Evolutionary conservation across 116 monocot genomes (phyloP).

Genomic region (Trichopus zeylanicus): DNA sequence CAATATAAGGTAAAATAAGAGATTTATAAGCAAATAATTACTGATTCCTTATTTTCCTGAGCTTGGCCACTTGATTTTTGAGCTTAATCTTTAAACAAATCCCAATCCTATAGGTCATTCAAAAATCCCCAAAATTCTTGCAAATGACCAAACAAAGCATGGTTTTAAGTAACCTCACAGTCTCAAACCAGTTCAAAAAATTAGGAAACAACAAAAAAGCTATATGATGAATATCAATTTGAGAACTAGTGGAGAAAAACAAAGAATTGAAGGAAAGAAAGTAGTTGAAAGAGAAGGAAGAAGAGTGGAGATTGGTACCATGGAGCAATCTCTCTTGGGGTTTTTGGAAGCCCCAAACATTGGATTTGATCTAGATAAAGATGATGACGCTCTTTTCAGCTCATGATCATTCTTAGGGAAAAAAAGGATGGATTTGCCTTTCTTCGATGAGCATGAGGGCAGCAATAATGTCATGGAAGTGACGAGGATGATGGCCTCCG

Average conservation of each 20-base stretch:
- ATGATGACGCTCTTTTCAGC: too few relatives aligned
- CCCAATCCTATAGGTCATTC: not conserved
- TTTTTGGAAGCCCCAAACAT: not conserved
- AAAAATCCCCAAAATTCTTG: conserved; percentile 7
- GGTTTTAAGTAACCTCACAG: too few relatives aligned
- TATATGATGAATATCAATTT: too few relatives aligned
- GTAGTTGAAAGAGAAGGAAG: not conserved
- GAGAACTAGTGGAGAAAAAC: too few relatives aligned
- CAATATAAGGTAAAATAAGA: not conserved
- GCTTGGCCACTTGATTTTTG: not conserved
- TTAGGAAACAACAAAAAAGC: too few relatives aligned
- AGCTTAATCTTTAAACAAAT: not conserved
- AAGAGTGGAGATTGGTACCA: not conserved
- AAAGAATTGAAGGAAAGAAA: too few relatives aligned
- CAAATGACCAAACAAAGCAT: not conserved
- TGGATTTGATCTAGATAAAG: not conserved
- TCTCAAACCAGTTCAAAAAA: too few relatives aligned
- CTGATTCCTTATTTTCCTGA: not conserved
- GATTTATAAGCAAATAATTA: not conserved
- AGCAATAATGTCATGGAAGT: too few relatives aligned
- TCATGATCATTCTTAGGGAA: not conserved
- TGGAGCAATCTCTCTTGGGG: not conserved
- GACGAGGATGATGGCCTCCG: too few relatives aligned
- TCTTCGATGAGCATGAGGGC: too few relatives aligned
- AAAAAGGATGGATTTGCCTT: not conserved